Base-by-base conservation (phyloP, 2,329 filamentous ascomycete species). In the Sarocladium brachiariae region DNA sequence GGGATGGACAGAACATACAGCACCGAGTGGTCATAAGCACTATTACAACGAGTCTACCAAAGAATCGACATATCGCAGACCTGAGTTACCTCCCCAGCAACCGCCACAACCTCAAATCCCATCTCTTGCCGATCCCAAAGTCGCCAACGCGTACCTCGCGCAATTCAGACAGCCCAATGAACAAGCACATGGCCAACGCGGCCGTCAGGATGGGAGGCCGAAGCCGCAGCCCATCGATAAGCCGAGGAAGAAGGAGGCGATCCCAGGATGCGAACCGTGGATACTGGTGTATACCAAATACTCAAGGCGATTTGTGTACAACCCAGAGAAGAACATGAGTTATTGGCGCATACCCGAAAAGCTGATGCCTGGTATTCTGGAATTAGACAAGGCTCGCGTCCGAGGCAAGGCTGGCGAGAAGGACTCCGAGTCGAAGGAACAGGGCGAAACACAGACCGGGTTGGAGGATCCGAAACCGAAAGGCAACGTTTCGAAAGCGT, bases 291-390 rank as follows among this genome's bases (percentile, higher is more conserved):
- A 86, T 63, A 99, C 93, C 1, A 96, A 89, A 63, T 83, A 92
- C 55, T 88, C 89, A 19, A 78, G 93, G 52, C 80, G 91, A 49
- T 99, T 99, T 62, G 90, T 91, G 2, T 88, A 95, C 71, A 96
- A 99, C 58, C 80, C 84, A 0, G 78, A 79, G 50, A 96, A 92
- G 57, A 87, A 92, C 33, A 78, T 90, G 57, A 97, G 91, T 66
- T 90, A 90, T 66, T 99, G 95, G 93, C 89, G 89, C 61, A 93
- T 96, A 59, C 93, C 93, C 0, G 81, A 89, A 51, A 85, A 93
- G 64, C 76, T 99, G 31, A 84, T 91, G 77, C 83, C 86, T 53
- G 89, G 82, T 13, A 87, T 93, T 50, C 58, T 84, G 48, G 77
- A 82, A 55, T 71, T 89, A 51, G 89, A 96, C 65, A 81, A 86